These are phyloP conservation scores for Paramyrothecium roridum DNA, from an alignment of 2,329 filamentous ascomycete species.

Conservation along the genomic window DNA sequence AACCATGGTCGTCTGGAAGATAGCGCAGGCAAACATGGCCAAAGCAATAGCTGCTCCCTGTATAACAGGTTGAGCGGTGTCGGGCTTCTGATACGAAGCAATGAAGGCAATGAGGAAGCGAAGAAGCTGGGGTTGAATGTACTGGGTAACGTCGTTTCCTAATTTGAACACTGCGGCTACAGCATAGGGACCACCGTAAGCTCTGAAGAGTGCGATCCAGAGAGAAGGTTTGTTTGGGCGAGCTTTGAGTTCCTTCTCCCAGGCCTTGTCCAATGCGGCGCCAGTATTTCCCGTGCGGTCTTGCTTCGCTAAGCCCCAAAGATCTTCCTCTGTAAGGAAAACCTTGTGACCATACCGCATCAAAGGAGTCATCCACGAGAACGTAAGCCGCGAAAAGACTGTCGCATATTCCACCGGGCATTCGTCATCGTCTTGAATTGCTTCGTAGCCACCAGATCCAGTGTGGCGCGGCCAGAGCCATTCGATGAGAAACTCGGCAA, in stretches of 20 bases:
- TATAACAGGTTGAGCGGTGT: conserved; percentile 71
- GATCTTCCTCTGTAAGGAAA: conserved; percentile 88
- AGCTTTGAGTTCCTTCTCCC: conserved; percentile 70
- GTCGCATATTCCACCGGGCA: conserved; percentile 86
- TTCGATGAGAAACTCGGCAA: conserved; percentile 72
- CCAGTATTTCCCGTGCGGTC: conserved; percentile 79
- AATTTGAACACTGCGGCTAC: conserved; percentile 83
- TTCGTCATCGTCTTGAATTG: conserved; percentile 56
- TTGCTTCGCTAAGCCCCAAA: conserved; percentile 83
- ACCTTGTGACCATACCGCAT: conserved; percentile 94
- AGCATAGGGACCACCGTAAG: conserved; percentile 82
- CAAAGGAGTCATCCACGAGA: conserved; percentile 98
- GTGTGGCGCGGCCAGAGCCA: conserved; percentile 82
- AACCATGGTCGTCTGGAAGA: conserved; percentile 82
- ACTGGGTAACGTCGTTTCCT: conserved; percentile 81
- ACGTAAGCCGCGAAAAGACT: conserved; percentile 89
- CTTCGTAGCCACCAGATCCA: conserved; percentile 51
- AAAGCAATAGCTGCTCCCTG: conserved; percentile 84
- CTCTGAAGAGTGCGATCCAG: conserved; percentile 80
- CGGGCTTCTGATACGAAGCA: conserved; percentile 64
- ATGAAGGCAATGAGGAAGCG: conserved; percentile 82
- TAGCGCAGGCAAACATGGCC: conserved; percentile 86
- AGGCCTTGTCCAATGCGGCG: conserved; percentile 66
- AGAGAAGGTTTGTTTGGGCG: conserved; percentile 61
- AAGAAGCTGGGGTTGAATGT: conserved; percentile 86